phyloP scores from a whole-genome alignment of 768 basidiomycete genomes.

The Russula earlei region DNA sequence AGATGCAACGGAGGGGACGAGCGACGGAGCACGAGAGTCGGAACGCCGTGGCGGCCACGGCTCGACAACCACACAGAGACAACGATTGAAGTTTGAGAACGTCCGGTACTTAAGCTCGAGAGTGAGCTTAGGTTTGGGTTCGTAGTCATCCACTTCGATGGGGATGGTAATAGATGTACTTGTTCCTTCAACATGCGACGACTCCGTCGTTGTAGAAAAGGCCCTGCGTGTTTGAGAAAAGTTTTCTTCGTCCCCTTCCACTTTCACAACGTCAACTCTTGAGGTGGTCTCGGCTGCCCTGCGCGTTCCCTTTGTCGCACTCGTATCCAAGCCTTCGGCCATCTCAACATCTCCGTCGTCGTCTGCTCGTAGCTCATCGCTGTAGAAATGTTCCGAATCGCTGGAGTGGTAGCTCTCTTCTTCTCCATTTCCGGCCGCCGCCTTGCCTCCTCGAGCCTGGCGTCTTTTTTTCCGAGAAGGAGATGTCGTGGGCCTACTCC shows the following conservation, averaged over 20 bases:
- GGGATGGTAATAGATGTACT: slow-evolving; percentile 26
- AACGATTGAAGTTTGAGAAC: slow-evolving; percentile 60
- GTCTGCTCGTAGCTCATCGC: neutral
- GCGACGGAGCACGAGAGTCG: slow-evolving; percentile 27
- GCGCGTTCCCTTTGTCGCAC: neutral
- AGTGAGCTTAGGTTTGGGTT: slow-evolving; percentile 58
- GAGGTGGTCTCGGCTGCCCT: neutral
- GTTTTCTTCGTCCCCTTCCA: slow-evolving; percentile 2
- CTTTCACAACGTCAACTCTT: slow-evolving; percentile 1
- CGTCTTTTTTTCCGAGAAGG: neutral
- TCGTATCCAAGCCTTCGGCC: neutral
- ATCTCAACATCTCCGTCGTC: neutral
- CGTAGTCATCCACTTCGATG: slow-evolving; percentile 47
- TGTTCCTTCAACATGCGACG: slow-evolving; percentile 20
- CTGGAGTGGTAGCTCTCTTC: neutral
- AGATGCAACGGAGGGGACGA: slow-evolving; percentile 24
- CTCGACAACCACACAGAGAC: slow-evolving; percentile 76
- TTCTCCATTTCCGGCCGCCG: neutral
- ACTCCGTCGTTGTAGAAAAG: neutral
- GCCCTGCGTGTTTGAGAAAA: neutral
- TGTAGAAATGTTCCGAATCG: neutral
- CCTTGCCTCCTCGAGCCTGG: neutral
- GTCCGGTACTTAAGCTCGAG: slow-evolving; percentile 60
- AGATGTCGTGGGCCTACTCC: slow-evolving; percentile 5
- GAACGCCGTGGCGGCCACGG: slow-evolving; percentile 56